These are phyloP conservation scores for Alternaria panax DNA, from an alignment of 2,329 filamentous ascomycete genomes.

Conservation along the genomic window DNA sequence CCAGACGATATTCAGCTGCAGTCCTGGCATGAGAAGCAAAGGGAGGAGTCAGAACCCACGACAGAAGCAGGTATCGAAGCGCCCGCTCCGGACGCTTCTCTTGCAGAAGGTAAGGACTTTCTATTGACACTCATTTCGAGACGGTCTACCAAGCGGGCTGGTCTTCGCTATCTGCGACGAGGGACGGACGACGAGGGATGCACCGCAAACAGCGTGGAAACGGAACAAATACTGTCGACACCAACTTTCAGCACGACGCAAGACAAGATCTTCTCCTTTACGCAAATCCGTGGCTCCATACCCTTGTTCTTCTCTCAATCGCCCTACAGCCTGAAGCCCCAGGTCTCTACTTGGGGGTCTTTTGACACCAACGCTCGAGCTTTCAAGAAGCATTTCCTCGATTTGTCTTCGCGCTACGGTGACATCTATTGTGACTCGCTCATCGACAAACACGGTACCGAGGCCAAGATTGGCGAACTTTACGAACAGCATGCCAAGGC, in stretches of 20 bases:
- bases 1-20: constrained; percentile 48
- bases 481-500: constrained; percentile 74
- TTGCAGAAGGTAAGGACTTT: constrained; percentile 59
- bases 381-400: constrained; percentile 79
- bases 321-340: constrained; percentile 90
- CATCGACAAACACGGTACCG: constrained; percentile 86
- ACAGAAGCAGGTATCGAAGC: constrained; percentile 19
- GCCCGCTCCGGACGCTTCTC: constrained; percentile 44
- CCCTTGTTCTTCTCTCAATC: constrained; percentile 95
- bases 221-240: constrained; percentile 87
- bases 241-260: constrained; percentile 67
- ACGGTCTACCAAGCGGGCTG: constrained; percentile 83
- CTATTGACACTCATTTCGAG: constrained; percentile 92
- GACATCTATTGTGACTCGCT: constrained; percentile 80
- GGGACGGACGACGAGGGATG: constrained; percentile 90
- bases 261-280: constrained; percentile 76
- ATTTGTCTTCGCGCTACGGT: constrained; percentile 74
- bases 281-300: constrained; percentile 89
- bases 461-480: constrained; percentile 77
- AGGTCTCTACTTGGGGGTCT: constrained; percentile 82
- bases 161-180: constrained; percentile 86
- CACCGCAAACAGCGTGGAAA: constrained; percentile 90
- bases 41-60: constrained; percentile 31
- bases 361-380: constrained; percentile 78
- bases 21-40: constrained; percentile 41